Evolutionary conservation across 164 flowering plant species (phyloP), one percentile per base, ranked within the genome.

Genomic region (Vitis labrusca): DNA sequence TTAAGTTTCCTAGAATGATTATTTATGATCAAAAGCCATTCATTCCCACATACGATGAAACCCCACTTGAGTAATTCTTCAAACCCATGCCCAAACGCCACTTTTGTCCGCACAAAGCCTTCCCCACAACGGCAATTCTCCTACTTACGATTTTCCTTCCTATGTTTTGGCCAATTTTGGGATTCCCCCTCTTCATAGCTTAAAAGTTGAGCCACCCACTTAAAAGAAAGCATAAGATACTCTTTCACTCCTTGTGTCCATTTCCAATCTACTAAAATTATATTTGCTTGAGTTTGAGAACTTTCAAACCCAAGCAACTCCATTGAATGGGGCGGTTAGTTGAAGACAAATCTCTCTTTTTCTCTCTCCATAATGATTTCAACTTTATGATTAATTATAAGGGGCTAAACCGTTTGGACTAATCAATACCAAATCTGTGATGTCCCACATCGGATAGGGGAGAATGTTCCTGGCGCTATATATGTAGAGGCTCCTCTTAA

Each of bases 261-360:
- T 23, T 23, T 23, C 27, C 27, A 23, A 23, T 23, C 27, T 37
- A 37, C 44, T n/a, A 49, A 30, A 51, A 68, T 70, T 51, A 70
- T 63, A 73, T 67, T 77, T 69, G 68, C 83, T 80, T 78, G 29
- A 58, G 59, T 23, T 66, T 57, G 58, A 78, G 79, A 69, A 70
- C 73, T 72, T 74, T 82, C 63, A 77, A 51, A 54, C 47, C 50
- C 73, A 82, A 81, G 84, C 80, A 76, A 76, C 69, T 56, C 15
- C 9, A 61, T 10, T 52, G 17, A 49, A 19, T 59, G 5, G 17
- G 17, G 51, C 10, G 30, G 51, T 32, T 8, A 23, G 48, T 54
- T 67, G 64, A 17, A 10, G 30, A 49, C 63, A 47, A 47, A 56
- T 64, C 32, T 71, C 44, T 52, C 67, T 23, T 5, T 15, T n/a